phyloP scores from a whole-genome alignment of 768 basidiomycete genomes.

The Baorangia bicolor region DNA sequence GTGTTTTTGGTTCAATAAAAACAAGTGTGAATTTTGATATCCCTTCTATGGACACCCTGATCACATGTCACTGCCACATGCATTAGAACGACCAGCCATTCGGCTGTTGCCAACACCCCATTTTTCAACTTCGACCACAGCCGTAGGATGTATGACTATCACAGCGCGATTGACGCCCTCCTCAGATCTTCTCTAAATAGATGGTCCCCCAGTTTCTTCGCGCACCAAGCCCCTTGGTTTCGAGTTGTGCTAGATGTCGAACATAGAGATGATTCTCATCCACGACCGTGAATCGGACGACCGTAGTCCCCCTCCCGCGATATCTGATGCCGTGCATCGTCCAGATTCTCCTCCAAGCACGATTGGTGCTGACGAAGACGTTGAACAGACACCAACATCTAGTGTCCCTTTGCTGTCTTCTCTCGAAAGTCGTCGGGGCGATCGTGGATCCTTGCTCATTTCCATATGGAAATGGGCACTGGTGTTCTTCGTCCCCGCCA shows the following conservation, averaged over 20 bases:
- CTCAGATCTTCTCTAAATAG: not conserved
- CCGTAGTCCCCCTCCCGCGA: not conserved
- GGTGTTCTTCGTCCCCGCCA: not conserved
- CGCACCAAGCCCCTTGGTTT: not conserved
- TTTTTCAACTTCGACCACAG: not conserved
- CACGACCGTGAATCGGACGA: not conserved
- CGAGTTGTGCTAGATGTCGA: conserved; percentile 1
- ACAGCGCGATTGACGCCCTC: not conserved
- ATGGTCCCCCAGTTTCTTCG: not conserved
- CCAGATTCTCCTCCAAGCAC: not conserved
- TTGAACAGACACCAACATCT: not conserved
- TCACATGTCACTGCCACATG: too few relatives aligned
- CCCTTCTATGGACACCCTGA: too few relatives aligned
- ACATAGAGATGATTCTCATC: not conserved
- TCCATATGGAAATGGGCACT: conserved; percentile 4
- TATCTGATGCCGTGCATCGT: not conserved
- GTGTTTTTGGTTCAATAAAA: too few relatives aligned
- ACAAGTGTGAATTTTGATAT: too few relatives aligned
- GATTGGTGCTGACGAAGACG: not conserved
- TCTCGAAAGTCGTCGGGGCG: not conserved
- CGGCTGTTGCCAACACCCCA: too few relatives aligned
- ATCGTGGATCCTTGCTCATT: not conserved
- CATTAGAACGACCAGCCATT: too few relatives aligned
- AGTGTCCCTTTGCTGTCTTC: not conserved
- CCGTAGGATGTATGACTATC: not conserved